These are phyloP conservation scores for Hanseniaspora uvarum DNA, from an alignment of 1,139 yeast genomes.

Conservation along the genomic window DNA sequence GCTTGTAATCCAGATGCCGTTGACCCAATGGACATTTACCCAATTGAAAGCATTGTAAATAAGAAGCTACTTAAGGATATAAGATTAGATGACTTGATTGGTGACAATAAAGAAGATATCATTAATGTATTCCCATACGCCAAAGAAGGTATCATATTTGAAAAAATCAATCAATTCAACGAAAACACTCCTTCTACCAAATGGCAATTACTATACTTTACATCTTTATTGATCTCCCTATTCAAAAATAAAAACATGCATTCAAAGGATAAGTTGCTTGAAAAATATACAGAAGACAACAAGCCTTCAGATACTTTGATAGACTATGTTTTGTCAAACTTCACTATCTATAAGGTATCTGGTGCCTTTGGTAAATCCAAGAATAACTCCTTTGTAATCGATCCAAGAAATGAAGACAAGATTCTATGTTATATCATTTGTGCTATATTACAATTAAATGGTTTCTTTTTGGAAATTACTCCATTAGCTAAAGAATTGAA, in stretches of 20 bases:
- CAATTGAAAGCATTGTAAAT: constrained; percentile 61
- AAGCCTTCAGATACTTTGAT: constrained; percentile 58
- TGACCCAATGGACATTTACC: constrained; percentile 70
- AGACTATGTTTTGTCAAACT: constrained; percentile 63
- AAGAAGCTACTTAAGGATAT: constrained; percentile 52
- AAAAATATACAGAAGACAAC: constrained; percentile 42
- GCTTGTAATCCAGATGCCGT: constrained; percentile 64
- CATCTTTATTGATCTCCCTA: constrained; percentile 69
- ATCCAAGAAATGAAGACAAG: constrained; percentile 81
- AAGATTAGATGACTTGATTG: constrained; percentile 41
- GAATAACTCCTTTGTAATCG: constrained; percentile 63
- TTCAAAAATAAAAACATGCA: constrained; percentile 60
- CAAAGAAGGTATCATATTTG: constrained; percentile 45
- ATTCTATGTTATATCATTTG: constrained; percentile 69
- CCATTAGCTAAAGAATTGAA: constrained; percentile 81
- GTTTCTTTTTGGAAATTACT: constrained; percentile 61
- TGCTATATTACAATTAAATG: constrained; percentile 62
- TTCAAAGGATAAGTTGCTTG: constrained; percentile 50
- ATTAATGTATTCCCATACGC: constrained; percentile 51
- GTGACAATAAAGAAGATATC: constrained; percentile 44
- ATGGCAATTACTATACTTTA: constrained; percentile 63
- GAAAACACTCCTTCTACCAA: constrained; percentile 44
- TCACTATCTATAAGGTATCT: constrained; percentile 49
- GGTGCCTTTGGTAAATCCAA: constrained; percentile 63
- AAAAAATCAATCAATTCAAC: constrained; percentile 38